Evolutionary conservation across 352 stramenopile genomes (phyloP), one percentile per base, ranked within the genome.

Genomic region (Phytophthora capsici): DNA sequence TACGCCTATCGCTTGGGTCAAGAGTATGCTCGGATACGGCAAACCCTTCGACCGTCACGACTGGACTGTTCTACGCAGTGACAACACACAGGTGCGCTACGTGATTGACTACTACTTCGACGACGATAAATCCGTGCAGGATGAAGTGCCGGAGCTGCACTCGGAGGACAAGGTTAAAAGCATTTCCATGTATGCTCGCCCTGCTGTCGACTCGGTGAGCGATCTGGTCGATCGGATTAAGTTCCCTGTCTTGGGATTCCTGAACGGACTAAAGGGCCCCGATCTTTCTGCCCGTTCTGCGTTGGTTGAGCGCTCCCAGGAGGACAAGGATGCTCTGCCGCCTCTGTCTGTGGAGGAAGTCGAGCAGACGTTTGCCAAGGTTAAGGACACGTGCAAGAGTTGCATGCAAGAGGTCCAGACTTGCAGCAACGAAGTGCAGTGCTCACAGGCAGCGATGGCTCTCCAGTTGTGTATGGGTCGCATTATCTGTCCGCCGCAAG

Each of bases 71-170:
- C 67, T 95, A 34, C 87, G 95, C 57, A 85, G 86, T 34, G 84
- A 93, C 73, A 91, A 95, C 43, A 90, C 88, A 12, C 77, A 97
- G 63, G 91, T 98, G 37, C 91, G 98, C 55, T 99, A 99, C 73
- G 96, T 99, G 23, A 99, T 99, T 71, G 98, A 99, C 86, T 99
- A 99, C 78, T 99, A 99, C 80, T 96, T 95, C 60, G 89, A 97
- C 69, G 90, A 96, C 62, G 71, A 93, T 4, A 95, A 94, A 66
- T 73, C 81, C 2, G 78, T 52, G 6, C 66, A 94, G 53, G 88
- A 96, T 69, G 52, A 88, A 56, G 82, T 95, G 36, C 87, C 88
- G 3, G 86, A 92, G 61, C 67, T 97, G n/a, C 86, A 96, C 71
- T 93, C 88, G 26, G 68, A 78, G 12, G 70, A 78, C 52, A 95